Evolutionary conservation across 208 protist genomes (phyloP).

Genomic region (Leishmania aethiopica): DNA sequence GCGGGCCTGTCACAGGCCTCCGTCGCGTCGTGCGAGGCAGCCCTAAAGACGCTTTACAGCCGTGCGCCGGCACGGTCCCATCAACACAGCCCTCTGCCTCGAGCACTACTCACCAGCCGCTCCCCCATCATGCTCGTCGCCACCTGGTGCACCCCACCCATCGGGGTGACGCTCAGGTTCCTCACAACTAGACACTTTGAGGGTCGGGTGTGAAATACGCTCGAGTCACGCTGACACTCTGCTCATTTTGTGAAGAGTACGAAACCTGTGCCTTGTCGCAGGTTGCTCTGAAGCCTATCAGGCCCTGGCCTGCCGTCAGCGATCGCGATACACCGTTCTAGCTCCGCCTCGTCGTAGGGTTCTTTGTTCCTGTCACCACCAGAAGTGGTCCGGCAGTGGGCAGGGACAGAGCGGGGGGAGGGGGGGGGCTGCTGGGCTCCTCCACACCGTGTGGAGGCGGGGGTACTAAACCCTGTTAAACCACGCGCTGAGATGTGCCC

Average conservation of each 20-base stretch:
- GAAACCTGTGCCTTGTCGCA: neutral
- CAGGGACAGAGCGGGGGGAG: neutral
- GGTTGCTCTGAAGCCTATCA: neutral
- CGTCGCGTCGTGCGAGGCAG: neutral
- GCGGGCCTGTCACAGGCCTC: neutral
- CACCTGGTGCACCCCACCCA: neutral
- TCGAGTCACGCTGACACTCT: neutral
- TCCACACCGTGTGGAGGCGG: neutral
- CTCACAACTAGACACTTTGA: neutral
- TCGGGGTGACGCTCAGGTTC: neutral
- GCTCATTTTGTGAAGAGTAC: neutral
- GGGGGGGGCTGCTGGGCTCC: neutral
- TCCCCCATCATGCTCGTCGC: neutral
- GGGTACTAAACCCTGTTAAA: neutral
- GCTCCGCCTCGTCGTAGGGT: neutral
- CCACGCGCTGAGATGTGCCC: neutral
- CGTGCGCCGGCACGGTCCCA: neutral
- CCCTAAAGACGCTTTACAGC: neutral
- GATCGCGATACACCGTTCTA: neutral
- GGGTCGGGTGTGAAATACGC: neutral
- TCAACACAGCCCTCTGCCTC: neutral
- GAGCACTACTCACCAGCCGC: neutral
- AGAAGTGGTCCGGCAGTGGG: neutral
- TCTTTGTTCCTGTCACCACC: neutral
- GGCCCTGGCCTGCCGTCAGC: neutral